These are phyloP conservation scores for Clitoria ternatea DNA, from an alignment of 306 rosid genomes.

Conservation along the genomic window DNA sequence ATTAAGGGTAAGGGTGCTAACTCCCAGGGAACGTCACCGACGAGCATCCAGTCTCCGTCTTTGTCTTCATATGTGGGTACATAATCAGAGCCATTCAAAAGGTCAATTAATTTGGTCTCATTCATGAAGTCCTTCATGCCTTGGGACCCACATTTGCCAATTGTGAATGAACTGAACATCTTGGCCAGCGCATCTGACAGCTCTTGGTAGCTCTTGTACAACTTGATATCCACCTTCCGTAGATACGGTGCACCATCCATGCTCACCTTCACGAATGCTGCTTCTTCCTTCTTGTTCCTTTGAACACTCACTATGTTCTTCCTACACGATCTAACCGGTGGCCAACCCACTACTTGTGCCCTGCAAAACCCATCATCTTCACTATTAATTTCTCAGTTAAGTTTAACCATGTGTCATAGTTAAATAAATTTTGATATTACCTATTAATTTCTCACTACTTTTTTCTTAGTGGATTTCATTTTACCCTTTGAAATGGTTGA, in stretches of 20 bases:
- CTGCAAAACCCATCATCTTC: constrained; percentile 33
- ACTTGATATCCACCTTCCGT: constrained; percentile 76
- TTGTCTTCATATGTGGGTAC: constrained; percentile 78
- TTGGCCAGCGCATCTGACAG: constrained; percentile 67
- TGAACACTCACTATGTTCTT: constrained; percentile 57
- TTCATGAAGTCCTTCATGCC: constrained; percentile 76
- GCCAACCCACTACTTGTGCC: constrained; percentile 96
- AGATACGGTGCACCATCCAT: constrained; percentile 94
- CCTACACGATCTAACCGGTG: constrained; percentile 78
- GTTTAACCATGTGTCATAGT: too few species aligned
- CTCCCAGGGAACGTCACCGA: constrained; percentile 96
- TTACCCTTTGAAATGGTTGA: constrained; percentile 13
- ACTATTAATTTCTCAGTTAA: too few species aligned
- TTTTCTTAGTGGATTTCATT: too few species aligned
- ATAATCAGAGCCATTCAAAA: constrained; percentile 71
- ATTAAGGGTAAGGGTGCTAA: constrained; percentile 23
- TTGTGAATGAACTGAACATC: constrained; percentile 83
- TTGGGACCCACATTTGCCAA: constrained; percentile 62
- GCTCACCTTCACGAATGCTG: constrained; percentile 76
- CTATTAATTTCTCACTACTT: too few species aligned
- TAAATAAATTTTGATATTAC: too few species aligned
- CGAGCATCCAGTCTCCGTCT: constrained; percentile 96
- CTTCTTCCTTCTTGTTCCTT: constrained; percentile 33
- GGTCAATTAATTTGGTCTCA: constrained; percentile 68
- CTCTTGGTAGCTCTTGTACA: constrained; percentile 72